phyloP scores from a whole-genome alignment of 371 early-diverging fungal genomes.

The Mortierella sp. region DNA sequence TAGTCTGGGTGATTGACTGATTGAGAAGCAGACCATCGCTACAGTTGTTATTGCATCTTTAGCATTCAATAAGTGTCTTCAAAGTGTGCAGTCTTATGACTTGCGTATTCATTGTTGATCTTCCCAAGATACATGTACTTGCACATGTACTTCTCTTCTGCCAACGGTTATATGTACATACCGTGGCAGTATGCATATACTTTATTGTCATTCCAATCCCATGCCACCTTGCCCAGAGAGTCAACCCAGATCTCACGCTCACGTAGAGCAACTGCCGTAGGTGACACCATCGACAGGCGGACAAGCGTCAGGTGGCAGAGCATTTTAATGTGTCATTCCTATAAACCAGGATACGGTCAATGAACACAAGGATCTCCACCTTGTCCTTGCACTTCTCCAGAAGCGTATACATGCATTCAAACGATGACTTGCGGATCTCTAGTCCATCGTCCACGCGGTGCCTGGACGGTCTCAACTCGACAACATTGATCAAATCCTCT shows the following conservation, averaged over 20 bases:
- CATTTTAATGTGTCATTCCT: slow-evolving; percentile 82
- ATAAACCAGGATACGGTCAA: slow-evolving; percentile 77
- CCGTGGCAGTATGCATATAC: too few relatives aligned
- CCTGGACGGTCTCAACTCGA: slow-evolving; percentile 97
- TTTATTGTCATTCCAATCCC: too few relatives aligned
- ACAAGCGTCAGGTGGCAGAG: slow-evolving; percentile 82
- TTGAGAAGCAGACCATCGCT: too few relatives aligned
- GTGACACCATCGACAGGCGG: slow-evolving; percentile 73
- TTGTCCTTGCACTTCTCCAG: slow-evolving; percentile 79
- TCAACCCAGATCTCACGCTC: slow-evolving; percentile 21
- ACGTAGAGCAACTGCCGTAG: slow-evolving; percentile 78
- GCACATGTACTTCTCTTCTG: too few relatives aligned
- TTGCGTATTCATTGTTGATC: too few relatives aligned
- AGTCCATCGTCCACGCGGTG: slow-evolving; percentile 94
- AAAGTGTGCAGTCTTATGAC: too few relatives aligned
- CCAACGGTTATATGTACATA: too few relatives aligned
- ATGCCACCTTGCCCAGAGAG: background rate
- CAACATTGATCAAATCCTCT: slow-evolving; percentile 80
- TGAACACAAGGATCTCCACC: slow-evolving; percentile 75
- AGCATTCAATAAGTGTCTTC: too few relatives aligned
- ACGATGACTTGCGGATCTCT: slow-evolving; percentile 92
- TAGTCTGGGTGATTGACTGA: too few relatives aligned
- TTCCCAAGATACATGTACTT: too few relatives aligned
- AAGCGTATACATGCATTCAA: slow-evolving; percentile 92
- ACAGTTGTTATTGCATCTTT: too few relatives aligned